These are phyloP conservation scores for Filosporella fistucella DNA, from an alignment of 495 filamentous ascomycete genomes.

Conservation along the genomic window DNA sequence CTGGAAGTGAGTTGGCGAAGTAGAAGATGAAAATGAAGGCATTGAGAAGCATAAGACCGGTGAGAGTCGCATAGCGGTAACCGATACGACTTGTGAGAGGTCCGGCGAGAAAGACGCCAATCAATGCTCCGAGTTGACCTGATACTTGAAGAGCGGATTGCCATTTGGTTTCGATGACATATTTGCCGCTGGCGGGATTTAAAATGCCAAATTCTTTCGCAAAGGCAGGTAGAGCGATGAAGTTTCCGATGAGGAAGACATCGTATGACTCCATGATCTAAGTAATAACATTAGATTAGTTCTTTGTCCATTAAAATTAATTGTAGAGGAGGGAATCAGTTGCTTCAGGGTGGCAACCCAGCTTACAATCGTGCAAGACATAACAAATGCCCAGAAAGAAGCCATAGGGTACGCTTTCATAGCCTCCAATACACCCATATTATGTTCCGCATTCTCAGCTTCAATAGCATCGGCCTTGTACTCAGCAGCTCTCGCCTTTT, in stretches of 20 bases:
- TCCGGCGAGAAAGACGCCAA: slow-evolving; percentile 59
- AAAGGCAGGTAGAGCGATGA: slow-evolving; percentile 33
- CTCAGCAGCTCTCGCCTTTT: slow-evolving; percentile 36
- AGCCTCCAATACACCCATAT: slow-evolving; percentile 42
- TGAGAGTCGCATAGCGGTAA: slow-evolving; percentile 38
- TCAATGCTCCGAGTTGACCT: slow-evolving; percentile 60
- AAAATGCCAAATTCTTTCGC: slow-evolving; percentile 34
- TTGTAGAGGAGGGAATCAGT: neutral
- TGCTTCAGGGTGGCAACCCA: slow-evolving; percentile 4
- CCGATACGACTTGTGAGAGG: slow-evolving; percentile 41
- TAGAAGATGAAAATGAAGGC: slow-evolving; percentile 47
- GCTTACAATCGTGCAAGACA: slow-evolving; percentile 48
- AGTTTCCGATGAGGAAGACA: slow-evolving; percentile 30
- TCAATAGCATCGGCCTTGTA: slow-evolving; percentile 30
- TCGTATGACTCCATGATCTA: slow-evolving; percentile 42
- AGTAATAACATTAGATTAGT: slow-evolving; percentile 14
- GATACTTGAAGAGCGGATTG: slow-evolving; percentile 70
- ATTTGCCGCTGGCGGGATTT: slow-evolving; percentile 45
- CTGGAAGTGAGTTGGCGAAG: slow-evolving; percentile 40
- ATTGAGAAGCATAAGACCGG: slow-evolving; percentile 36
- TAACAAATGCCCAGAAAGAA: slow-evolving; percentile 45
- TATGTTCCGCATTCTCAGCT: slow-evolving; percentile 23
- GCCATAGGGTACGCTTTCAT: slow-evolving; percentile 41
- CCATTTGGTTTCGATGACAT: slow-evolving; percentile 65
- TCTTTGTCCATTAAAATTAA: slow-evolving; percentile 10